phyloP scores from a whole-genome alignment of 1,139 yeast genomes.

The Suhomyces kunorum region DNA sequence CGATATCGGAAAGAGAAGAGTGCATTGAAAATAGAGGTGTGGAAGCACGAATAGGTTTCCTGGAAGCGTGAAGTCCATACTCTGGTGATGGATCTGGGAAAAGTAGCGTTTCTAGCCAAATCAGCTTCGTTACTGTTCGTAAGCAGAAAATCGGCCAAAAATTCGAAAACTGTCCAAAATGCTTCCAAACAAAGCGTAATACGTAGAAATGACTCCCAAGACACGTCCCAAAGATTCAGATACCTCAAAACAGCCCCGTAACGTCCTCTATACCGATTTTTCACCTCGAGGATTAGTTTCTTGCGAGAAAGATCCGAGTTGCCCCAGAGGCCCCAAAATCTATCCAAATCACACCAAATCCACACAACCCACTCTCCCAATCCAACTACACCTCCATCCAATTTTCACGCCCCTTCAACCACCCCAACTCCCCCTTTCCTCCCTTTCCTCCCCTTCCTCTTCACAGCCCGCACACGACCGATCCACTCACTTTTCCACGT shows the following conservation, averaged over 20 bases:
- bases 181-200: no score
- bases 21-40: background rate
- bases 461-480: constrained; percentile 7
- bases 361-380: background rate
- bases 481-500: constrained; percentile 12
- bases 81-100: no score
- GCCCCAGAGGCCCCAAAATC: background rate
- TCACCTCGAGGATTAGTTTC: background rate
- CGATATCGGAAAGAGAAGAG: background rate
- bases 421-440: background rate
- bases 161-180: no score
- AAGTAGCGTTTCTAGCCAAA: no score
- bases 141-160: no score
- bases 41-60: no score
- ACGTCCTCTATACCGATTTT: background rate
- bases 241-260: background rate
- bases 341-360: background rate
- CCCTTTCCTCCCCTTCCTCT: background rate
- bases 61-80: no score
- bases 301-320: background rate
- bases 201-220: background rate
- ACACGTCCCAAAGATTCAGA: background rate
- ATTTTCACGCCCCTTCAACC: no score
- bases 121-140: no score
- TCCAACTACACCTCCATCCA: background rate